Conservation (phyloP, 257 asterid species). For the Solanum tarapatanum region DNA sequence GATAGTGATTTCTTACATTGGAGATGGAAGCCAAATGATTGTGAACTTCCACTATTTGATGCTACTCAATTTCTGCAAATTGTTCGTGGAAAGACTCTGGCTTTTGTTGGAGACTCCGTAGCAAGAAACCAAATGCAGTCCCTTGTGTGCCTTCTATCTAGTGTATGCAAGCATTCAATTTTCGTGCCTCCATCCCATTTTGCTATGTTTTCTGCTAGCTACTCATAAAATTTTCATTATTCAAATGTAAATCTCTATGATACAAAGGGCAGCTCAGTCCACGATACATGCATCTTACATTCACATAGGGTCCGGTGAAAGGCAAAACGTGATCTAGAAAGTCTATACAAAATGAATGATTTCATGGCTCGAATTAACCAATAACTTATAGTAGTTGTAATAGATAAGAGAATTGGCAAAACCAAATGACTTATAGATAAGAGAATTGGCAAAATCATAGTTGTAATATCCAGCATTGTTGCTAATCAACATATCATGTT, state of each 20-base stretch:
- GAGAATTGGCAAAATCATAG: no score
- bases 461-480: background rate
- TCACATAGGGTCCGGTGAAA: no score
- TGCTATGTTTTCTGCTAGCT: no score
- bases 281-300: no score
- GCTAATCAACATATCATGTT: background rate
- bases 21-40: slow-evolving; percentile 19
- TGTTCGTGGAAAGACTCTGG: slow-evolving; percentile 12
- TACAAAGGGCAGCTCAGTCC: background rate
- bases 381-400: no score
- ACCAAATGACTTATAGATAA: no score
- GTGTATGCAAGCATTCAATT: background rate
- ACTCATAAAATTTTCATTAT: no score
- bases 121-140: slow-evolving; percentile 21
- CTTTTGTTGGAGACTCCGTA: slow-evolving; percentile 13
- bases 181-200: background rate
- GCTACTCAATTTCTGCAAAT: slow-evolving; percentile 4
- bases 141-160: slow-evolving; percentile 12
- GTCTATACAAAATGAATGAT: no score
- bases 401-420: no score
- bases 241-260: background rate
- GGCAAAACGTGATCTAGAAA: no score
- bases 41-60: slow-evolving; percentile 9
- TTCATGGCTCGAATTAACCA: no score
- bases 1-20: slow-evolving; percentile 10